Percentiles rank a stretch among this genome's conserved stretches.
Conservation (phyloP, 1,139 yeast genomes). For the Debaryomyces sp. region DNA sequence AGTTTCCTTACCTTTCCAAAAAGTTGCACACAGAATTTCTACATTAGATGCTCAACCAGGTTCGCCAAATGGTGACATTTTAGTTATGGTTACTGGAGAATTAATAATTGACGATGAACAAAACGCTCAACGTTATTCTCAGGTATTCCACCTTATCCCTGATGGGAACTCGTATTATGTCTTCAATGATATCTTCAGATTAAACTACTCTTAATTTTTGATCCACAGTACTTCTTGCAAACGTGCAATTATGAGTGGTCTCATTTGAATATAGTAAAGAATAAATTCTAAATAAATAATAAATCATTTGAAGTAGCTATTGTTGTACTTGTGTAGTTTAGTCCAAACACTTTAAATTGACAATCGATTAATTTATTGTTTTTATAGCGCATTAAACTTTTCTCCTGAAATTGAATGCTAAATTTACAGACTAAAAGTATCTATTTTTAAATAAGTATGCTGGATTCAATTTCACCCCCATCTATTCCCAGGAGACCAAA, state of each 20-base stretch:
- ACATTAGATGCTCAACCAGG: slow-evolving; percentile 99
- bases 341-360: not conserved
- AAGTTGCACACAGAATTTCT: slow-evolving; percentile 89
- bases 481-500: slow-evolving; percentile 12
- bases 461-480: slow-evolving; percentile 7
- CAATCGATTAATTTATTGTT: not conserved
- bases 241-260: not conserved
- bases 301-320: not conserved
- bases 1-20: slow-evolving; percentile 82
- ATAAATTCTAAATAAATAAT: slow-evolving; percentile 1
- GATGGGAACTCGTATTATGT: slow-evolving; percentile 91
- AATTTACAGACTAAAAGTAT: not conserved
- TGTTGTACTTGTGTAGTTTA: not conserved
- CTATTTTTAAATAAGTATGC: not conserved
- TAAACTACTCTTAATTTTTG: slow-evolving; percentile 62
- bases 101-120: slow-evolving; percentile 90
- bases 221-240: not conserved
- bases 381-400: not conserved
- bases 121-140: slow-evolving; percentile 94
- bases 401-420: not conserved
- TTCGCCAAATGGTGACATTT: slow-evolving; percentile 88
- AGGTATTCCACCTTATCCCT: slow-evolving; percentile 94
- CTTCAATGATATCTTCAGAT: slow-evolving; percentile 94
- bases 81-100: slow-evolving; percentile 98
- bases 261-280: not conserved